A percentile compares a stretch with the other conserved stretches of the same genome.
phyloP scores from a whole-genome alignment of 768 basidiomycete genomes.

The Pleurotus citrinopileatus region DNA sequence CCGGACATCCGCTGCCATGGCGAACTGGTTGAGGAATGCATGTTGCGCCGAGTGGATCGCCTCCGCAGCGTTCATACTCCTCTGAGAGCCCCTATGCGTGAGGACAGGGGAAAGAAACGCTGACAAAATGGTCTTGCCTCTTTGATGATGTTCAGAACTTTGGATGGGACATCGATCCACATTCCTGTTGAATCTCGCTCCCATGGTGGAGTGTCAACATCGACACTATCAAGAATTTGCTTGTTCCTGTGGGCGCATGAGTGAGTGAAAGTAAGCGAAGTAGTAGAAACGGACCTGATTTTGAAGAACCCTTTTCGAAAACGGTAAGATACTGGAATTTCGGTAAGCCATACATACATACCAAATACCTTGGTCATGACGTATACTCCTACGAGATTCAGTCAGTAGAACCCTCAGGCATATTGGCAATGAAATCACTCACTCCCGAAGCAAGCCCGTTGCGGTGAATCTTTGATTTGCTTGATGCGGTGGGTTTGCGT shows the following conservation, averaged over 20 bases:
- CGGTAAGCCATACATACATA: conserved; percentile 27
- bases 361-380: conserved; percentile 74
- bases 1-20: conserved; percentile 61
- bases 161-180: conserved; percentile 74
- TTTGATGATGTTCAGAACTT: conserved; percentile 49
- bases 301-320: conserved; percentile 69
- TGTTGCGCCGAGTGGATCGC: conserved; percentile 87
- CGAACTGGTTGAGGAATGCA: conserved; percentile 76
- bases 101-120: conserved; percentile 59
- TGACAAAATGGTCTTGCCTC: conserved; percentile 23
- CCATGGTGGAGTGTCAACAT: conserved; percentile 77
- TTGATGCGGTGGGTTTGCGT: conserved; percentile 72
- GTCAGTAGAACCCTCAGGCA: background rate
- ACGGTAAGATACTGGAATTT: background rate
- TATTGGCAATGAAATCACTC: conserved; percentile 24
- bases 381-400: conserved; percentile 45
- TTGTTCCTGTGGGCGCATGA: conserved; percentile 41
- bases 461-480: conserved; percentile 53
- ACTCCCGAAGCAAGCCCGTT: conserved; percentile 73
- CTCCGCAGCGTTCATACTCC: conserved; percentile 60
- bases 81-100: conserved; percentile 30
- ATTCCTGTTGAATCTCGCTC: conserved; percentile 68
- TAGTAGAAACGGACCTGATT: conserved; percentile 47
- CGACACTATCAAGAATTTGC: conserved; percentile 71
- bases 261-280: background rate